phyloP scores from a whole-genome alignment of 202 grass and related monocot species.

The Cymbopogon flexuosus region DNA sequence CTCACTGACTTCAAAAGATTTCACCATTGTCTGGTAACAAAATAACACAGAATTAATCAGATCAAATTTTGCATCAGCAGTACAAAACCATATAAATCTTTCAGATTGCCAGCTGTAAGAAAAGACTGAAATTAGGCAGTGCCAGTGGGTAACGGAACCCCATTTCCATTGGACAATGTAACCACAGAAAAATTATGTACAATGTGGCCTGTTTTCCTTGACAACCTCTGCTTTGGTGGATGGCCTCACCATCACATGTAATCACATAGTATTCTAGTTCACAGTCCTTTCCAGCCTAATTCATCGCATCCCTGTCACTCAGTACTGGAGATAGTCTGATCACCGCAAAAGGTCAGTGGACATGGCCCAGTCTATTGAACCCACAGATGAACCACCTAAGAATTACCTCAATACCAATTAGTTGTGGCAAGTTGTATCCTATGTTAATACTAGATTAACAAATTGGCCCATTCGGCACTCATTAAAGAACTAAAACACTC shows the following conservation, averaged over 20 bases:
- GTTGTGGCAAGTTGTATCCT: background rate
- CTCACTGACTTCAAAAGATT: constrained; percentile 85
- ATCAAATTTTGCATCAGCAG: background rate
- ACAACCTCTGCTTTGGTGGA: background rate
- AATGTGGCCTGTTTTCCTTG: background rate
- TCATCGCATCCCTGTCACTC: background rate
- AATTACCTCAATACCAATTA: background rate
- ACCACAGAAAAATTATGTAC: background rate
- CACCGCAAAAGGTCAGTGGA: background rate
- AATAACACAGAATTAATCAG: constrained; percentile 26
- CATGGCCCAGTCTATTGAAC: background rate
- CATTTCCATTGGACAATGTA: background rate
- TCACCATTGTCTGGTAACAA: constrained; percentile 70
- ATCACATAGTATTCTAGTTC: background rate
- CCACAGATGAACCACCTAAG: background rate
- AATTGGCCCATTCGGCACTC: background rate
- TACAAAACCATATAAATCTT: background rate
- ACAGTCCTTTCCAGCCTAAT: background rate
- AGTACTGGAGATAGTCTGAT: background rate
- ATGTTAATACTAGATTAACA: background rate
- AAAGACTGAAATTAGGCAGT: background rate
- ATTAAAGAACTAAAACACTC: background rate
- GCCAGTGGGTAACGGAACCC: background rate
- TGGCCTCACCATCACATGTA: background rate
- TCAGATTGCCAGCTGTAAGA: background rate